phyloP scores from a whole-genome alignment of 225 moss, liverwort and hornwort species.

The Lunularia cruciata region DNA sequence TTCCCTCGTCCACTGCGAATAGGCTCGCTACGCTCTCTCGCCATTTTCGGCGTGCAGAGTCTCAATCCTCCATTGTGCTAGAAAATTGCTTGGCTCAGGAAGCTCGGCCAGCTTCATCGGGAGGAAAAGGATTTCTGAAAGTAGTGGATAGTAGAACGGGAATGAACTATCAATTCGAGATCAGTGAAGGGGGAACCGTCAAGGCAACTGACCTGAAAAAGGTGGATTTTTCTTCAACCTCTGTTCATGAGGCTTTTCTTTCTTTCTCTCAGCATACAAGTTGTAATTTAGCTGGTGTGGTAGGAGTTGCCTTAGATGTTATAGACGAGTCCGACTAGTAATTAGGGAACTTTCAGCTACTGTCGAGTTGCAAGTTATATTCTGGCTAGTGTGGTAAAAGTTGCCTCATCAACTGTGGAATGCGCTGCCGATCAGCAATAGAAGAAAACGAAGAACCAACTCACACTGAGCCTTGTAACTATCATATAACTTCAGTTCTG shows the following conservation, averaged over 20 bases:
- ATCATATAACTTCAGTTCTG: no score
- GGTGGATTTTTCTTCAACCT: slow-evolving; percentile 25
- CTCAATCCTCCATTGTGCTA: slow-evolving; percentile 12
- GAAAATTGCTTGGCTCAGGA: slow-evolving; percentile 39
- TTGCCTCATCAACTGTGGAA: no score
- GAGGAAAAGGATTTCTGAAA: slow-evolving; percentile 70
- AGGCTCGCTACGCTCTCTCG: slow-evolving; percentile 44
- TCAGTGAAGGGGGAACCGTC: slow-evolving; percentile 86
- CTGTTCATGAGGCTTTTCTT: neutral
- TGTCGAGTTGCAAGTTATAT: no score
- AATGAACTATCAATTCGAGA: slow-evolving; percentile 71
- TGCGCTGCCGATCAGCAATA: no score
- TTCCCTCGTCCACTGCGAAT: slow-evolving; percentile 19
- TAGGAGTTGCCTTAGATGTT: no score
- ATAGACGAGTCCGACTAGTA: no score
- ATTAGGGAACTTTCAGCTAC: no score
- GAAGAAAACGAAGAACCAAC: no score
- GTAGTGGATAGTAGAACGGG: slow-evolving; percentile 82
- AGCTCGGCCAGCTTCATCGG: slow-evolving; percentile 60
- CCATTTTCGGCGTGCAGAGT: slow-evolving; percentile 28
- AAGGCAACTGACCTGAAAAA: slow-evolving; percentile 90
- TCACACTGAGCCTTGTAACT: no score
- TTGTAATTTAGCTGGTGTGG: no score
- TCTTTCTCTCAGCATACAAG: no score
- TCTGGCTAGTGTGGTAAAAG: no score